These are phyloP conservation scores for Dactylonectria macrodidyma DNA, from an alignment of 2,329 filamentous ascomycete genomes.

Conservation along the genomic window DNA sequence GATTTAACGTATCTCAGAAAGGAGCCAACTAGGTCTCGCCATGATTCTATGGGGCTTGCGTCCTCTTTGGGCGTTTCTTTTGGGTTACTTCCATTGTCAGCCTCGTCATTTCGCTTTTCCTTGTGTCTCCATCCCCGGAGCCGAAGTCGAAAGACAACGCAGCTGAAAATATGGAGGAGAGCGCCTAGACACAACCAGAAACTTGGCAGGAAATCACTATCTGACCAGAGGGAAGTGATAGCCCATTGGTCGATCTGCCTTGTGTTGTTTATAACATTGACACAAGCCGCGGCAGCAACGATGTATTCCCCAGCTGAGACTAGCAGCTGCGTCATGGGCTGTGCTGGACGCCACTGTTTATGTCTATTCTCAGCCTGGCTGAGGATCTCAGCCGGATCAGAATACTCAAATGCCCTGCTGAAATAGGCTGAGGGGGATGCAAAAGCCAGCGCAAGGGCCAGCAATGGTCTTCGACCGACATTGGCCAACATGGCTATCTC, in stretches of 20 bases:
- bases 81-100: not conserved
- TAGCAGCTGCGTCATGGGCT: not conserved
- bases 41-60: not conserved
- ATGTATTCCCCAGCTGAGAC: conserved; percentile 10
- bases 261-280: conserved; percentile 17
- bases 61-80: not conserved
- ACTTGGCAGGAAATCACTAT: conserved; percentile 14
- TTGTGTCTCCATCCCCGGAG: conserved; percentile 17
- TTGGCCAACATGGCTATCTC: conserved; percentile 20
- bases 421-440: conserved; percentile 23
- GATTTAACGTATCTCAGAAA: not conserved
- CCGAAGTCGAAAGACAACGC: conserved; percentile 16
- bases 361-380: not conserved
- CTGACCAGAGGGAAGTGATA: conserved; percentile 17
- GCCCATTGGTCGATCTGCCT: not conserved
- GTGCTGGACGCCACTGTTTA: not conserved
- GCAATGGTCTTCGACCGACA: conserved; percentile 15
- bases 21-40: not conserved
- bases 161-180: conserved; percentile 9
- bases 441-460: conserved; percentile 18
- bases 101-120: not conserved
- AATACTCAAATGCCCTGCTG: conserved; percentile 26
- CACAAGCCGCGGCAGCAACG: not conserved
- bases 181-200: conserved; percentile 9
- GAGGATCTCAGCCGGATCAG: conserved; percentile 15